phyloP scores from a whole-genome alignment of 495 filamentous ascomycete species.

The Penicillium paxilli region DNA sequence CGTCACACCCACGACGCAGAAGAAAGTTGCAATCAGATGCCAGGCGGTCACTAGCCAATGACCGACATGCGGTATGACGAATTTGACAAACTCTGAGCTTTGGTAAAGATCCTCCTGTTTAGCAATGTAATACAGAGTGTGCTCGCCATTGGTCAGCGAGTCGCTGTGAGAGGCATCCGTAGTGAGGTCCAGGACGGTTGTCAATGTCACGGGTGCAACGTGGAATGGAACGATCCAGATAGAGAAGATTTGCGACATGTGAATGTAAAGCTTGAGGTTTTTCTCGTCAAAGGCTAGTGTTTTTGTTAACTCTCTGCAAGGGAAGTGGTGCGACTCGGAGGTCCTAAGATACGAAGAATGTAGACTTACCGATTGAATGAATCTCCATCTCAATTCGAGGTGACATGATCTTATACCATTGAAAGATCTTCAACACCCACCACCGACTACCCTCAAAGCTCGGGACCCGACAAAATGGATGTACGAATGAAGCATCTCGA shows the following conservation, averaged over 20 bases:
- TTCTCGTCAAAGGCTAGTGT: constrained; percentile 64
- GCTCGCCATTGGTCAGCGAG: constrained; percentile 22
- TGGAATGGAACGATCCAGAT: constrained; percentile 78
- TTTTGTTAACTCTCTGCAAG: background rate
- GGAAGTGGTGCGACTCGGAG: no score
- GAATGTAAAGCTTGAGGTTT: constrained; percentile 66
- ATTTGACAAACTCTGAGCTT: constrained; percentile 73
- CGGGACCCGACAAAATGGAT: constrained; percentile 78
- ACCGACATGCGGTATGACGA: constrained; percentile 46
- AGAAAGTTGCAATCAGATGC: constrained; percentile 61
- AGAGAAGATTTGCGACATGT: constrained; percentile 69
- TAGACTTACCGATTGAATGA: constrained; percentile 65
- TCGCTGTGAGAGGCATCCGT: constrained; percentile 22
- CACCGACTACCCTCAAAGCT: constrained; percentile 56
- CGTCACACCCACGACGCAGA: constrained; percentile 60
- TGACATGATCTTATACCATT: constrained; percentile 84
- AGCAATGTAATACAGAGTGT: constrained; percentile 62
- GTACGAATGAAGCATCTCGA: constrained; percentile 66
- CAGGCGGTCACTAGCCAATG: constrained; percentile 50
- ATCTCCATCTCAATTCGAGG: constrained; percentile 71
- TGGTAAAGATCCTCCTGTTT: constrained; percentile 85
- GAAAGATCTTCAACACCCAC: constrained; percentile 68
- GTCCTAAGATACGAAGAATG: no score
- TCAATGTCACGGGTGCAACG: constrained; percentile 63
- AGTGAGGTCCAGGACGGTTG: constrained; percentile 68